A percentile compares a stretch with the other conserved stretches of the same genome.
phyloP scores from a whole-genome alignment of 257 asterid species.

The Forsythia suspensa region DNA sequence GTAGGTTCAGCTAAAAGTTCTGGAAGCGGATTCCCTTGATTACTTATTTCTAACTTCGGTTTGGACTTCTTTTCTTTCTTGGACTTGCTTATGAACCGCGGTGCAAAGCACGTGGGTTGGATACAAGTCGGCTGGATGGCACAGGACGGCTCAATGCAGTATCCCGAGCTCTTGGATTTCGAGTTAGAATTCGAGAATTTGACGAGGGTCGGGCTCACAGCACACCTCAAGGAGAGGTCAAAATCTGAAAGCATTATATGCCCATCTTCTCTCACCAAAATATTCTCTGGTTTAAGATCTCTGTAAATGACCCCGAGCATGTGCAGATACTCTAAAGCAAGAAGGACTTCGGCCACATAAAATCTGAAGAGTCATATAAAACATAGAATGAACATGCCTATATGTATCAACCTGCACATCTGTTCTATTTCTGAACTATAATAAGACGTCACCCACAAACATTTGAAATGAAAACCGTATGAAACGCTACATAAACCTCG shows the following conservation, averaged over 20 bases:
- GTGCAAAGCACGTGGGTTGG: slow-evolving; percentile 58
- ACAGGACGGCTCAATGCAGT: slow-evolving; percentile 55
- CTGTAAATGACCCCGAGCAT: slow-evolving; percentile 74
- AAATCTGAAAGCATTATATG: slow-evolving; percentile 77
- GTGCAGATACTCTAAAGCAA: slow-evolving; percentile 62
- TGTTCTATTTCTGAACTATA: neutral
- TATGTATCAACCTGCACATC: neutral
- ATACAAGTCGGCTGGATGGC: slow-evolving; percentile 48
- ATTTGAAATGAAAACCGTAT: neutral
- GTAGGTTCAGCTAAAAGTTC: slow-evolving; percentile 67
- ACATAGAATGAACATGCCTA: neutral
- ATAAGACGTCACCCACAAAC: too few species aligned
- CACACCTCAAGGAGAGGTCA: slow-evolving; percentile 69
- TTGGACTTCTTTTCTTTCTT: slow-evolving; percentile 45
- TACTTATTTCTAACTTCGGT: slow-evolving; percentile 33
- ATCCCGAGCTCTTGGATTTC: slow-evolving; percentile 45
- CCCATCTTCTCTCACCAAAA: slow-evolving; percentile 62
- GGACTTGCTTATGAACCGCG: slow-evolving; percentile 43
- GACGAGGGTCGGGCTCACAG: slow-evolving; percentile 60
- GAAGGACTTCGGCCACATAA: slow-evolving; percentile 67
- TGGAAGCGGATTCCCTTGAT: slow-evolving; percentile 46
- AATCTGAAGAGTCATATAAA: slow-evolving; percentile 42
- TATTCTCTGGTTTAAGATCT: slow-evolving; percentile 68
- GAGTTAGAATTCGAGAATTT: slow-evolving; percentile 39
- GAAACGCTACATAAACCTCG: neutral